phyloP scores from a whole-genome alignment of 1,139 yeast species.

The Scheffersomyces illinoinensis region DNA sequence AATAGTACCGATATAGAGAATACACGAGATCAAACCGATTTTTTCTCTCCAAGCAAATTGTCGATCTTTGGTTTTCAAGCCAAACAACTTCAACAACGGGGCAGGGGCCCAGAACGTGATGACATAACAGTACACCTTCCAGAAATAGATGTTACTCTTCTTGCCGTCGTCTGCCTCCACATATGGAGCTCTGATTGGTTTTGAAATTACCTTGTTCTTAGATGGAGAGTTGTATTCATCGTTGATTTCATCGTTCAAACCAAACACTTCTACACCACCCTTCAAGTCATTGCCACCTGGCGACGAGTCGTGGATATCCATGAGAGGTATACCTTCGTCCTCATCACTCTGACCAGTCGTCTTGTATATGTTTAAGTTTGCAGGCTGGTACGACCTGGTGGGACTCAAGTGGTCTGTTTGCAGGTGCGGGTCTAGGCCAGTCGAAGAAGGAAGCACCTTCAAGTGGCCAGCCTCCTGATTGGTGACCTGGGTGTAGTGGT shows the following conservation, averaged over 20 bases:
- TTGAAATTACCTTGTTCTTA: constrained; percentile 27
- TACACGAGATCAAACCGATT: constrained; percentile 77
- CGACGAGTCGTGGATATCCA: constrained; percentile 31
- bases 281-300: constrained; percentile 14
- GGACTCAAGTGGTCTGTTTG: constrained; percentile 4
- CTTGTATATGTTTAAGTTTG: background rate
- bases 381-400: constrained; percentile 4
- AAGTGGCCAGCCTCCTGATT: constrained; percentile 66
- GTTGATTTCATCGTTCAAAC: constrained; percentile 59
- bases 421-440: constrained; percentile 66
- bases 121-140: constrained; percentile 79
- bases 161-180: constrained; percentile 13
- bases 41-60: constrained; percentile 98
- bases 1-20: constrained; percentile 70
- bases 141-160: constrained; percentile 51
- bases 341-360: constrained; percentile 12
- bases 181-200: constrained; percentile 8
- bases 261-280: constrained; percentile 56
- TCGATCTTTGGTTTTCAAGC: constrained; percentile 75
- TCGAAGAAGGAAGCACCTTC: constrained; percentile 66
- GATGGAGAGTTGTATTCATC: constrained; percentile 23
- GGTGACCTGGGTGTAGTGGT: constrained; percentile 80
- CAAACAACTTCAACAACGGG: constrained; percentile 68
- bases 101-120: constrained; percentile 94
- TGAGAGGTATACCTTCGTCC: constrained; percentile 48